Evolutionary conservation across 164 flowering plant genomes (phyloP).

Genomic region (Litsea cubeba): DNA sequence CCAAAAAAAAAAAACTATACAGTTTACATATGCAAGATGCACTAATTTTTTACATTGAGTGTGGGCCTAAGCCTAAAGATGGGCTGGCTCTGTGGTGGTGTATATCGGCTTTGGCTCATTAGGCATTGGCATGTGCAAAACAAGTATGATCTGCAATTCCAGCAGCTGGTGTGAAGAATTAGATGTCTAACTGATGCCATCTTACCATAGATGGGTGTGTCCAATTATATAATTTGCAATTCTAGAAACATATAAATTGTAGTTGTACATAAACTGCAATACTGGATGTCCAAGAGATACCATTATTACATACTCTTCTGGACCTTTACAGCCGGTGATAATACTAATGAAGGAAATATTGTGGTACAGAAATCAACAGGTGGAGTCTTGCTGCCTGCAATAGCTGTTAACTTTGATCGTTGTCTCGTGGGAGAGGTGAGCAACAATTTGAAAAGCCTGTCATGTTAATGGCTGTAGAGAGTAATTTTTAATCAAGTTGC

Average conservation of each 20-base stretch:
- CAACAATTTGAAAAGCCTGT: neutral
- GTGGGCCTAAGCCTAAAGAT: neutral
- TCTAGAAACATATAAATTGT: neutral
- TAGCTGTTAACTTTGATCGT: conserved; percentile 93
- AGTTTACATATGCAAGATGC: no score
- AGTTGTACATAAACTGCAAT: neutral
- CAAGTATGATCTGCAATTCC: neutral
- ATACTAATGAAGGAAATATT: neutral
- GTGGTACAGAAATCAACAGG: conserved; percentile 82
- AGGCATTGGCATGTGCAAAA: neutral
- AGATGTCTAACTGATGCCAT: neutral
- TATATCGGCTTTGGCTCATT: no score
- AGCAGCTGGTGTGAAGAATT: neutral
- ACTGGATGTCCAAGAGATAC: neutral
- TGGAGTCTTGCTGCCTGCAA: conserved; percentile 89
- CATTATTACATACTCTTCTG: no score
- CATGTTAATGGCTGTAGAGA: neutral
- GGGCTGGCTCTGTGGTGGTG: neutral
- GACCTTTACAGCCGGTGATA: neutral
- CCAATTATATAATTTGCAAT: neutral
- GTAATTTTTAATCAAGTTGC: neutral
- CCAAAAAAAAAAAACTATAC: no score
- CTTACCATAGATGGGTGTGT: neutral
- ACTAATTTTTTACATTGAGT: neutral
- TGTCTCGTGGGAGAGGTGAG: conserved; percentile 88